Evolutionary conservation across 805 yeast species (phyloP).

Genomic region (Maudiozyma serrabonitensis): DNA sequence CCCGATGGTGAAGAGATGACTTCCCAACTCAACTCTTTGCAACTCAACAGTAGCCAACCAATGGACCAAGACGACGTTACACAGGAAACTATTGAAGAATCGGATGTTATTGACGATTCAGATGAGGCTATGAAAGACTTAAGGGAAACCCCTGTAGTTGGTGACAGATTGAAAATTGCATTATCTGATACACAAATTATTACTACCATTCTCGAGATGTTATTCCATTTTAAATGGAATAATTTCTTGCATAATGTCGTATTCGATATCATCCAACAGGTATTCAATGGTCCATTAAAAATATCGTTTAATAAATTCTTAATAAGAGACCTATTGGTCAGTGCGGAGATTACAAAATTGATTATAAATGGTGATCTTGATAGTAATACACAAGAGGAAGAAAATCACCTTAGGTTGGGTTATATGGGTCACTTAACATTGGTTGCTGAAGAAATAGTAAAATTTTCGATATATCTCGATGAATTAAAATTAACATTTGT

Average conservation of each 20-base stretch:
- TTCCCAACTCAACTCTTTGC: constrained; percentile 2
- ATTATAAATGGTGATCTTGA: constrained; percentile 57
- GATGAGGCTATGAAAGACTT: constrained; percentile 31
- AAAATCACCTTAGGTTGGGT: constrained; percentile 65
- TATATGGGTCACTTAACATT: constrained; percentile 94
- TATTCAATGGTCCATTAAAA: constrained; percentile 64
- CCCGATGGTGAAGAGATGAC: constrained; percentile 4
- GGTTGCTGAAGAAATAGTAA: constrained; percentile 93
- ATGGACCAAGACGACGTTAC: constrained; percentile 9
- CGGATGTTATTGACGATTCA: constrained; percentile 15
- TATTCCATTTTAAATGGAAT: constrained; percentile 71
- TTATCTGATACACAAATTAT: constrained; percentile 56
- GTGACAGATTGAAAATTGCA: constrained; percentile 63
- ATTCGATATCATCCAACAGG: constrained; percentile 74
- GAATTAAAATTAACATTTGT: constrained; percentile 25
- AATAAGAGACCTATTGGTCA: constrained; percentile 51
- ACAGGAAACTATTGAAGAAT: constrained; percentile 3
- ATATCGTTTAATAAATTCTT: constrained; percentile 63
- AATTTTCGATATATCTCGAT: constrained; percentile 47
- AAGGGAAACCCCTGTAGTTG: constrained; percentile 52
- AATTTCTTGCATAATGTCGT: constrained; percentile 80
- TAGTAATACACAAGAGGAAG: constrained; percentile 51
- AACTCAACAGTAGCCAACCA: not conserved
- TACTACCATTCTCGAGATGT: constrained; percentile 51
- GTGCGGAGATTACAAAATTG: constrained; percentile 47